phyloP scores from a whole-genome alignment of 1,139 yeast species.

The Taphrina flavorubra region DNA sequence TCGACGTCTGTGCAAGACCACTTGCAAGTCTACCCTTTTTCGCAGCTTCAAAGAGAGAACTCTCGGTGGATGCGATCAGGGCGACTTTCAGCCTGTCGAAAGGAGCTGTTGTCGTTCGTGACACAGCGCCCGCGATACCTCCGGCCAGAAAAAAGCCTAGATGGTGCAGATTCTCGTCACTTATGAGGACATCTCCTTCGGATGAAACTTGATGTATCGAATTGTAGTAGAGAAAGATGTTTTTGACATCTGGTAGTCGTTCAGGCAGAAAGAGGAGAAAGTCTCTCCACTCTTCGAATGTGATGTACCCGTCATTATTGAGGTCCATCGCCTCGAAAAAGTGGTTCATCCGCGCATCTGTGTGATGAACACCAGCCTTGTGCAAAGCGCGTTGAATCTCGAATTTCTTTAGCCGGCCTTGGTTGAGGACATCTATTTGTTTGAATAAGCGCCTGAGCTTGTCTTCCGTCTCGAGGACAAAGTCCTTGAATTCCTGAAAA shows the following conservation, averaged over 20 bases:
- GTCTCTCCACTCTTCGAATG: slow-evolving; percentile 85
- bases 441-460: slow-evolving; percentile 75
- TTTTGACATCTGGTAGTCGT: slow-evolving; percentile 58
- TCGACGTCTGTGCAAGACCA: slow-evolving; percentile 52
- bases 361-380: slow-evolving; percentile 51
- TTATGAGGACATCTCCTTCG: slow-evolving; percentile 89
- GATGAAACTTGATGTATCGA: slow-evolving; percentile 83
- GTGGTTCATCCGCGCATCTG: slow-evolving; percentile 43
- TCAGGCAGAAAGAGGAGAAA: slow-evolving; percentile 83
- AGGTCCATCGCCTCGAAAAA: slow-evolving; percentile 68
- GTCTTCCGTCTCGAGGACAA: slow-evolving; percentile 66
- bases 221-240: slow-evolving; percentile 80
- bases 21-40: slow-evolving; percentile 52
- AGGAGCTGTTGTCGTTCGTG: slow-evolving; percentile 98
- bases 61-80: slow-evolving; percentile 85
- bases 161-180: slow-evolving; percentile 78
- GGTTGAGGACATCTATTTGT: slow-evolving; percentile 73
- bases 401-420: slow-evolving; percentile 69
- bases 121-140: slow-evolving; percentile 92
- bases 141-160: slow-evolving; percentile 92
- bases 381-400: slow-evolving; percentile 72
- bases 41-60: slow-evolving; percentile 46
- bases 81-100: slow-evolving; percentile 93
- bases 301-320: slow-evolving; percentile 70
- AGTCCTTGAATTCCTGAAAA: slow-evolving; percentile 65